These are phyloP conservation scores for Tremella yokohamensis DNA, from an alignment of 768 basidiomycete species.

Conservation along the genomic window DNA sequence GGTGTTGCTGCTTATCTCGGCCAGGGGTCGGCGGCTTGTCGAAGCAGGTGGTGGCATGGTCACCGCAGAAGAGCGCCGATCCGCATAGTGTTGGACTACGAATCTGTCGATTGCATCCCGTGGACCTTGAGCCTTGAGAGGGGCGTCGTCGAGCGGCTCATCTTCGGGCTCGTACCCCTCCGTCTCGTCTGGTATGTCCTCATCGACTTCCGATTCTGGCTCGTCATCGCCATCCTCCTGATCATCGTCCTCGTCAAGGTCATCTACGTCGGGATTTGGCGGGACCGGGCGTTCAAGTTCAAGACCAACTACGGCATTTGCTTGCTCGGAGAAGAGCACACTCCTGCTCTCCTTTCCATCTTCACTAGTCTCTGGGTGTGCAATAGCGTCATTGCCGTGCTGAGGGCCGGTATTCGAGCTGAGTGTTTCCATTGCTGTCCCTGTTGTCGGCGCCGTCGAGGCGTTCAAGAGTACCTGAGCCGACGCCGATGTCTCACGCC, in stretches of 20 bases:
- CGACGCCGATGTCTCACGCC: too few relatives aligned
- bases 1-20: background rate
- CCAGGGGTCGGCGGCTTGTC: too few relatives aligned
- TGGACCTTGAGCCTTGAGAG: background rate
- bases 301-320: too few relatives aligned
- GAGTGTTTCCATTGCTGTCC: background rate
- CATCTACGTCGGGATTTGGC: too few relatives aligned
- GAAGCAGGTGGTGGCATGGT: too few relatives aligned
- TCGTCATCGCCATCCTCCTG: slow-evolving; percentile 49
- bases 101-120: slow-evolving; percentile 2
- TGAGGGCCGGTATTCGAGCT: background rate
- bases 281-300: too few relatives aligned
- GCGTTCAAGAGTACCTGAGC: too few relatives aligned
- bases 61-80: background rate
- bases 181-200: slow-evolving; percentile 36
- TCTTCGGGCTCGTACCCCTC: slow-evolving; percentile 10
- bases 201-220: slow-evolving; percentile 59
- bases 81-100: slow-evolving; percentile 1
- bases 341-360: slow-evolving; percentile 14
- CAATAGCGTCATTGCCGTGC: background rate
- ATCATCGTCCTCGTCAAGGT: slow-evolving; percentile 36
- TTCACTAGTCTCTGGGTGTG: background rate
- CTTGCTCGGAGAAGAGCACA: slow-evolving; percentile 25
- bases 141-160: background rate
- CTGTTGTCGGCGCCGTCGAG: slow-evolving; percentile 1